A percentile compares a stretch with the other conserved stretches of the same genome.
Evolutionary conservation across 306 rosid genomes (phyloP).

Genomic region (Dalbergia cochinchinensis): DNA sequence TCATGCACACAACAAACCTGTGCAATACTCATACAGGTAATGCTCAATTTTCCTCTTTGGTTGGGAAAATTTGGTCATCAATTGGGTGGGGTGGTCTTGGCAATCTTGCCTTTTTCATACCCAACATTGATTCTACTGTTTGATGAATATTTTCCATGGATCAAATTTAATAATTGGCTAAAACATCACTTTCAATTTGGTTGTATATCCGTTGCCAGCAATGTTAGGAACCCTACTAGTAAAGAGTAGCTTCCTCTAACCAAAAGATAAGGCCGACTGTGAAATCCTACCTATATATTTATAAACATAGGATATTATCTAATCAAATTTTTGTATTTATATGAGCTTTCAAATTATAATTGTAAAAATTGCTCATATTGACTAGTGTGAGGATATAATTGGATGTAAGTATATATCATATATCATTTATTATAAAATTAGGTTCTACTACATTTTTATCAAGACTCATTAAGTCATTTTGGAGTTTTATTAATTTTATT

Average conservation of each 20-base stretch:
- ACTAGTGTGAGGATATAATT: too few species aligned
- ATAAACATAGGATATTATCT: too few species aligned
- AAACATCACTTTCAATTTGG: slow-evolving; percentile 12
- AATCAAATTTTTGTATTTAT: too few species aligned
- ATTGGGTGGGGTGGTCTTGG: neutral
- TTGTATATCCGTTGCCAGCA: slow-evolving; percentile 14
- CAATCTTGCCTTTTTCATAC: neutral
- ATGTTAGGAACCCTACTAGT: neutral
- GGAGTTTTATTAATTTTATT: too few species aligned
- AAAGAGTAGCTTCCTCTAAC: neutral
- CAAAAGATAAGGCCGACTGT: too few species aligned
- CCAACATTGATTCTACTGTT: slow-evolving; percentile 7
- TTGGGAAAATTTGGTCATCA: neutral
- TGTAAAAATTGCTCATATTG: too few species aligned
- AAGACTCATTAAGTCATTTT: too few species aligned
- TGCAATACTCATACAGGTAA: slow-evolving; percentile 1
- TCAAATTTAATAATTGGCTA: neutral
- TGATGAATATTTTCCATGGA: neutral
- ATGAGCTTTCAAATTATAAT: too few species aligned
- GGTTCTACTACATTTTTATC: too few species aligned
- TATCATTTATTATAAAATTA: too few species aligned
- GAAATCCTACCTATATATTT: too few species aligned
- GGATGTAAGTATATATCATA: too few species aligned
- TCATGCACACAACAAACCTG: neutral
- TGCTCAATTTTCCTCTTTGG: neutral